A percentile compares a stretch with the other conserved stretches of the same genome.
Conservation (phyloP, 495 filamentous ascomycete genomes). For the Neurospora sp. region DNA sequence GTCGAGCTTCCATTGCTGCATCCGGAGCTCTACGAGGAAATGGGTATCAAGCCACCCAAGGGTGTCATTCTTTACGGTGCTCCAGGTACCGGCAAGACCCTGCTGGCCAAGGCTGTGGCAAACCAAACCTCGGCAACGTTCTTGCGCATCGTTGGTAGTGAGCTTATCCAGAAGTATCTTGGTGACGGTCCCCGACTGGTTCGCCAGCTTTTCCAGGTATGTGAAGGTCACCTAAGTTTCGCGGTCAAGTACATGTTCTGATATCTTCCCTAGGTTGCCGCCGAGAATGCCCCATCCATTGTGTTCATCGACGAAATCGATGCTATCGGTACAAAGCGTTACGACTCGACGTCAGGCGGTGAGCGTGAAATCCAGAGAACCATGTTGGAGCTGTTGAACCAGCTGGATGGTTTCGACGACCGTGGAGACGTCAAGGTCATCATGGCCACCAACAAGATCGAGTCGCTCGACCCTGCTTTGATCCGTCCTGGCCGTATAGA, state of each 20-base stretch:
- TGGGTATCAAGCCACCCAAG: constrained; percentile 99
- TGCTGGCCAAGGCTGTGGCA: constrained; percentile 94
- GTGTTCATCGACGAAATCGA: constrained; percentile 99
- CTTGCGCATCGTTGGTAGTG: constrained; percentile 92
- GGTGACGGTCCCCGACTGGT: constrained; percentile 92
- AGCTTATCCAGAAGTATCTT: constrained; percentile 98
- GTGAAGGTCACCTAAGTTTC: not conserved
- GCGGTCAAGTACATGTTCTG: constrained; percentile 3
- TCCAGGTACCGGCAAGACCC: constrained; percentile 93
- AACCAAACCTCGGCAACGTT: constrained; percentile 99
- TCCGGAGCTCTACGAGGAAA: constrained; percentile 97
- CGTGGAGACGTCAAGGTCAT: constrained; percentile 99
- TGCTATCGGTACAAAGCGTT: constrained; percentile 97
- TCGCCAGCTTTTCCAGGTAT: constrained; percentile 87
- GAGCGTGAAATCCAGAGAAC: constrained; percentile 97
- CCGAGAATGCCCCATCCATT: constrained; percentile 92
- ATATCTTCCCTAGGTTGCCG: constrained; percentile 53
- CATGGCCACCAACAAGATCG: constrained; percentile 99
- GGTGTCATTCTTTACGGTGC: constrained; percentile 98
- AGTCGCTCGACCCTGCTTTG: constrained; percentile 89
- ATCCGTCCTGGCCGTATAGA: constrained; percentile 98
- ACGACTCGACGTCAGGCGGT: constrained; percentile 92
- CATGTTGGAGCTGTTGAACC: constrained; percentile 97
- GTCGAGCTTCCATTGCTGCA: constrained; percentile 94
- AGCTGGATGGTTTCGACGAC: constrained; percentile 98